Base-by-base conservation (phyloP, 768 basidiomycete species). In the Russula dissimulans region DNA sequence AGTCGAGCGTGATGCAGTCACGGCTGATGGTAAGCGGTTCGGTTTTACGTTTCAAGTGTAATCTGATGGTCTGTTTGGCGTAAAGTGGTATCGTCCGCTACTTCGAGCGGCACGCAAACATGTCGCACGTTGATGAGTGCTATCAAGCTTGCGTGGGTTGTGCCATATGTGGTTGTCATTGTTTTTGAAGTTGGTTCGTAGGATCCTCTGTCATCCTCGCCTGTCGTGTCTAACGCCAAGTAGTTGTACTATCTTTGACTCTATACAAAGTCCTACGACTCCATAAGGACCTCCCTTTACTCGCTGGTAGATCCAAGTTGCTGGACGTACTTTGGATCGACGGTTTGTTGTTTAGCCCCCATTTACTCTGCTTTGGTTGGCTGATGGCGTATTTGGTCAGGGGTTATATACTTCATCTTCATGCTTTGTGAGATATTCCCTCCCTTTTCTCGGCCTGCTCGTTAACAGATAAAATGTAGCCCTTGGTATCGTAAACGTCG, bases 381-480 rank as follows among this genome's bases (percentile, higher is more conserved):
- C 34, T 51, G 22, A 61, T 5, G 12, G n/a, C 31, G 9, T 10
- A 7, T 9, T 48, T 62, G 34, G 4, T 9, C 14, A 64, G 63
- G 63, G 10, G 34, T 58, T 7, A 62, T 64, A 4, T 64, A 64
- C 47, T 64, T 63, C 15, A 47, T 64, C 14, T 63, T 64, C 61
- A 58, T 64, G 63, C 31, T 63, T 26, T 31, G 56, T 64, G 34
- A 57, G 61, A 12, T 8, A 1, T 48, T 38, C 42, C 11, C 11
- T 8, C 34, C 26, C 11, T 12, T 41, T 42, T 17, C 11, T 8
- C 1, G 0, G 7, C 26, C 4, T 39, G 26, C 15, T 4, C 12
- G 3, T 17, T 17, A 52, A 42, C 39, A 32, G 22, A 10, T 22
- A 6, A 5, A 11, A 5, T 29, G 7, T 22, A 64, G 61, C 54